These are phyloP conservation scores for Periconia macrospinosa DNA, from an alignment of 2,329 filamentous ascomycete genomes.

Conservation along the genomic window DNA sequence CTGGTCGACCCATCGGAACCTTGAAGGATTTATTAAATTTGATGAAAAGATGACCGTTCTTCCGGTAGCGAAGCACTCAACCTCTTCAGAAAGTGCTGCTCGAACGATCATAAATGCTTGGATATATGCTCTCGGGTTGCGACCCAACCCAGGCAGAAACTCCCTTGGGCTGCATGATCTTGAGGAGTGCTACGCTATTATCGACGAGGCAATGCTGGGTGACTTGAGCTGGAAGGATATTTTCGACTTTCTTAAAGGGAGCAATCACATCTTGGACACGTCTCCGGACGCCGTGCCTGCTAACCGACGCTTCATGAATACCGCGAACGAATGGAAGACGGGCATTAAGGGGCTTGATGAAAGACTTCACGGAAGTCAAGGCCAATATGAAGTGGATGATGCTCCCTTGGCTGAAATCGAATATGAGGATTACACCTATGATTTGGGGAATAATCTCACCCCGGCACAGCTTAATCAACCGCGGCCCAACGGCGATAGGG, in stretches of 20 bases:
- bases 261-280: not conserved
- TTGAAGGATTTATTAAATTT: not conserved
- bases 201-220: conserved; percentile 5
- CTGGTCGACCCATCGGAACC: conserved; percentile 7
- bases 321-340: not conserved
- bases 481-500: too few relatives aligned
- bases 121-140: conserved; percentile 28
- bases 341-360: too few relatives aligned
- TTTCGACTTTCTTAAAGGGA: conserved; percentile 6
- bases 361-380: not conserved
- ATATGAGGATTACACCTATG: not conserved
- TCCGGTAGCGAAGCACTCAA: not conserved
- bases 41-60: not conserved
- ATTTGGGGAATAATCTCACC: not conserved
- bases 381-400: not conserved
- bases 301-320: conserved; percentile 1
- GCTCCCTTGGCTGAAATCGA: not conserved
- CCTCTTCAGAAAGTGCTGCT: conserved; percentile 6
- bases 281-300: not conserved
- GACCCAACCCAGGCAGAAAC: not conserved
- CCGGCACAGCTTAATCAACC: too few relatives aligned
- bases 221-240: conserved; percentile 14
- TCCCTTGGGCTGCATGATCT: not conserved
- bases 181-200: not conserved
- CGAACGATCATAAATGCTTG: conserved; percentile 28